Evolutionary conservation across 441 rosid species (phyloP).

Genomic region (Eutrema salsugineum): DNA sequence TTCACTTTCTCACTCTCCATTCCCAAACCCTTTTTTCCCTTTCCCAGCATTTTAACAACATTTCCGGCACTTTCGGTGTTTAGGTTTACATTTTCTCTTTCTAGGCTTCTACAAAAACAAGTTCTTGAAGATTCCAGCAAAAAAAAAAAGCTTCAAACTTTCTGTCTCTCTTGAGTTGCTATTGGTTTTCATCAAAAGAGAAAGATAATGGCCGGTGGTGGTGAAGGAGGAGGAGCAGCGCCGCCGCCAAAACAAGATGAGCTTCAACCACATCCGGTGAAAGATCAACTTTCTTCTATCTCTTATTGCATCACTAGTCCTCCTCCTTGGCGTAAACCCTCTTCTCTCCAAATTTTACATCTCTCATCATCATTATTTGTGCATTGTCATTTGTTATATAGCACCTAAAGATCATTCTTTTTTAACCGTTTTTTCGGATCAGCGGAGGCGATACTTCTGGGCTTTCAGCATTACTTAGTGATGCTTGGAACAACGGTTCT

Average conservation of each 20-base stretch:
- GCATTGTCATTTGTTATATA: background rate
- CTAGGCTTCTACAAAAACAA: background rate
- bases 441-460: constrained; percentile 70
- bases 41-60: background rate
- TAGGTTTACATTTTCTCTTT: background rate
- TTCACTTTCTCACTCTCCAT: constrained; percentile 25
- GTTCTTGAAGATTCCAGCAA: background rate
- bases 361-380: background rate
- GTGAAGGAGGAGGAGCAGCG: constrained; percentile 34
- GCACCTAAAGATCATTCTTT: constrained; percentile 5
- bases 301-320: constrained; percentile 69
- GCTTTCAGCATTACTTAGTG: constrained; percentile 71
- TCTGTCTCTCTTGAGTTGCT: background rate
- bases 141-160: background rate
- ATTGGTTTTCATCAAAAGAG: constrained; percentile 9
- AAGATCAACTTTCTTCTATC: constrained; percentile 56
- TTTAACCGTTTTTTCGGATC: constrained; percentile 9
- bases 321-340: constrained; percentile 67
- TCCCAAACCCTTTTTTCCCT: background rate
- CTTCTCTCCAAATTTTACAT: background rate
- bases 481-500: constrained; percentile 79
- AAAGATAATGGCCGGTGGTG: constrained; percentile 47
- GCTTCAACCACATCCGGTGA: constrained; percentile 59
- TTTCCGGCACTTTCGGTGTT: constrained; percentile 23
- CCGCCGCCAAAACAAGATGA: constrained; percentile 60